These are phyloP conservation scores for Fusarium tjaetaba DNA, from an alignment of 2,329 filamentous ascomycete genomes.

Conservation along the genomic window DNA sequence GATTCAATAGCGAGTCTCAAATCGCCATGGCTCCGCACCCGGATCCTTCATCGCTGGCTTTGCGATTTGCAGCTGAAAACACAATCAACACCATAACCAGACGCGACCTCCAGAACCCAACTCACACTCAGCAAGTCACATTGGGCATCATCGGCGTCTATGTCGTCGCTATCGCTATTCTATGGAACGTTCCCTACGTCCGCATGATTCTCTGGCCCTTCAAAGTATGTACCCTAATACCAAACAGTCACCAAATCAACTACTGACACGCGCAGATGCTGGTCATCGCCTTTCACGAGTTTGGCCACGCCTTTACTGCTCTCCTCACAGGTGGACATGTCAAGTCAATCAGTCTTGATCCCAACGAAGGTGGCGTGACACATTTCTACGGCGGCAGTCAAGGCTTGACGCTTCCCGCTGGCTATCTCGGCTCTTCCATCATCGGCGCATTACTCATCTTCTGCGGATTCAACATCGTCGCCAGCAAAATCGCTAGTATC, in stretches of 20 bases:
- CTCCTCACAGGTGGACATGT: conserved; percentile 78
- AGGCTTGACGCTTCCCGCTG: conserved; percentile 78
- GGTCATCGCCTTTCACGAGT: conserved; percentile 84
- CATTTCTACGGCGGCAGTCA: conserved; percentile 78
- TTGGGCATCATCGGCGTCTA: conserved; percentile 77
- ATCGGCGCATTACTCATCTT: conserved; percentile 83
- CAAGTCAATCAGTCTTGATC: conserved; percentile 78
- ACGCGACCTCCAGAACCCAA: conserved; percentile 67
- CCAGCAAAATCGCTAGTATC: conserved; percentile 81
- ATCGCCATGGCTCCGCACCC: conserved; percentile 33
- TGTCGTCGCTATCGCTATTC: conserved; percentile 76
- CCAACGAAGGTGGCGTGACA: conserved; percentile 82
- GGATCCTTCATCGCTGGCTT: conserved; percentile 26
- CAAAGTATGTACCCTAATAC: conserved; percentile 63
- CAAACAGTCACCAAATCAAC: not conserved
- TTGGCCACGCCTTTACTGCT: conserved; percentile 78
- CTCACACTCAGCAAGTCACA: conserved; percentile 75
- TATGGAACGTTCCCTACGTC: conserved; percentile 85
- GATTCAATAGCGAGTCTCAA: not conserved
- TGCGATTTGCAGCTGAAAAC: conserved; percentile 14
- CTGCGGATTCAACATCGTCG: conserved; percentile 83
- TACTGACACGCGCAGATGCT: conserved; percentile 68
- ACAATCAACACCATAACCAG: conserved; percentile 49
- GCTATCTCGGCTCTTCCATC: conserved; percentile 80
- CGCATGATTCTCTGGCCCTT: conserved; percentile 81